Evolutionary conservation across 495 filamentous ascomycete species (phyloP).

Genomic region (Hyphodiscus hymeniophilus): DNA sequence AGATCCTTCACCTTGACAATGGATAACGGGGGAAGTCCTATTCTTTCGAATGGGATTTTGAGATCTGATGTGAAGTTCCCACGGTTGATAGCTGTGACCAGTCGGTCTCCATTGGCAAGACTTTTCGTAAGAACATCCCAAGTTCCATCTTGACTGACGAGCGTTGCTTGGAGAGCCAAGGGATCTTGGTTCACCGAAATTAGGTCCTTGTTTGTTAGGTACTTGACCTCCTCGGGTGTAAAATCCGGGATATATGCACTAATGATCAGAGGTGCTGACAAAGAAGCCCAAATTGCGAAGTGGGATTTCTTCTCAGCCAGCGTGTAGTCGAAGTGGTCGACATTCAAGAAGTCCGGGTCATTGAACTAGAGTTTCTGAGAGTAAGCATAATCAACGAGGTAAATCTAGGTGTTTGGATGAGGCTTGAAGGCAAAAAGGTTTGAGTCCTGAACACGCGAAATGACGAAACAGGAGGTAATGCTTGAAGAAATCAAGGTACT

Average conservation of each 20-base stretch:
- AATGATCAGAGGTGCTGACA: constrained; percentile 20
- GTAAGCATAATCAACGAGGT: too few species aligned
- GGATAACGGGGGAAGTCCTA: background rate
- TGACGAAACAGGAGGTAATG: too few species aligned
- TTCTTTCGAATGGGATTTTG: constrained; percentile 12
- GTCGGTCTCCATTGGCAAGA: constrained; percentile 16
- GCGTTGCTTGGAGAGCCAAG: constrained; percentile 33
- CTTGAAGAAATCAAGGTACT: too few species aligned
- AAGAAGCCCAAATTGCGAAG: constrained; percentile 15
- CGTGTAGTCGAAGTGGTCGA: constrained; percentile 16
- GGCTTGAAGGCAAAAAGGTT: too few species aligned
- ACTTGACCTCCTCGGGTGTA: constrained; percentile 9
- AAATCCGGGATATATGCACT: constrained; percentile 12
- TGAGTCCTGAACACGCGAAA: too few species aligned
- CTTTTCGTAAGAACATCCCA: constrained; percentile 18
- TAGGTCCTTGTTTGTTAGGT: constrained; percentile 37
- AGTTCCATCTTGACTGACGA: constrained; percentile 19
- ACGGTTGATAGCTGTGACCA: constrained; percentile 13
- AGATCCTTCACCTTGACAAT: constrained; percentile 9
- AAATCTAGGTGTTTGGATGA: too few species aligned
- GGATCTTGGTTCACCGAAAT: constrained; percentile 43
- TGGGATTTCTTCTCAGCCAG: constrained; percentile 19
- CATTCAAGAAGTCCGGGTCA: constrained; percentile 19
- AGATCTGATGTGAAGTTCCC: background rate
- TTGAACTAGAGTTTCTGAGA: too few species aligned